Percentiles rank a stretch among this genome's conserved stretches.
These are phyloP conservation scores for Actinidia arguta DNA, from an alignment of 179 eudicot genomes.

Conservation along the genomic window DNA sequence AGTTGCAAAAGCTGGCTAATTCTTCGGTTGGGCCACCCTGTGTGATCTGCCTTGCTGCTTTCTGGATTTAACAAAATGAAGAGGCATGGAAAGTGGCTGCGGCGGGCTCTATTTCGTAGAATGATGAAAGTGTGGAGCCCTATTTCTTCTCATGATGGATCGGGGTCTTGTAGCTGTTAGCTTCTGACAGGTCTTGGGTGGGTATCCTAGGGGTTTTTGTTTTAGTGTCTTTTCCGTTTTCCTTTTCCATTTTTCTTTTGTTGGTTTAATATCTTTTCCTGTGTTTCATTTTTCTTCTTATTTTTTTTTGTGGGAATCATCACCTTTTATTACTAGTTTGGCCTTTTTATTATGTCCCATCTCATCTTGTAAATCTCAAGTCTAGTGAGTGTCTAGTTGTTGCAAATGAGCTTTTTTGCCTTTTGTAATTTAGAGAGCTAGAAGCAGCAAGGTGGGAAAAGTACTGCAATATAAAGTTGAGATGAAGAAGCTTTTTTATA, in stretches of 20 bases:
- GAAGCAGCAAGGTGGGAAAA: slow-evolving; percentile 17
- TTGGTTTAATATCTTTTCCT: not conserved
- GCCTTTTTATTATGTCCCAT: not conserved
- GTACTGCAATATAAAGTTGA: slow-evolving; percentile 7
- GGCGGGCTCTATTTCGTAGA: not conserved
- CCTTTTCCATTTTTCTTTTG: not conserved
- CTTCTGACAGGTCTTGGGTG: slow-evolving; percentile 21
- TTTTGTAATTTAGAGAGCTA: slow-evolving; percentile 8
- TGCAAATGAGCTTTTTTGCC: slow-evolving; percentile 10
- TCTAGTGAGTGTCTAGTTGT: not conserved
- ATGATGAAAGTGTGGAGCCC: not conserved
- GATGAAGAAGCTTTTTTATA: no score
- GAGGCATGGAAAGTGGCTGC: not conserved
- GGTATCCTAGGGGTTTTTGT: slow-evolving; percentile 12
- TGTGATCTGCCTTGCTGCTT: not conserved
- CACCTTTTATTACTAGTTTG: slow-evolving; percentile 5
- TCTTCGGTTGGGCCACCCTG: slow-evolving; percentile 13
- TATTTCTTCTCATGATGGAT: slow-evolving; percentile 13
- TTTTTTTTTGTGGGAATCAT: not conserved
- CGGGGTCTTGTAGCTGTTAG: slow-evolving; percentile 21
- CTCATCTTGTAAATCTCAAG: slow-evolving; percentile 15
- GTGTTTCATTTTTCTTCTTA: not conserved
- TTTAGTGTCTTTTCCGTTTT: not conserved
- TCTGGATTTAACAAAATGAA: not conserved
- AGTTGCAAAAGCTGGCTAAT: not conserved